phyloP scores from a whole-genome alignment of 202 grass and related monocot species.

The Panicum virgatum region DNA sequence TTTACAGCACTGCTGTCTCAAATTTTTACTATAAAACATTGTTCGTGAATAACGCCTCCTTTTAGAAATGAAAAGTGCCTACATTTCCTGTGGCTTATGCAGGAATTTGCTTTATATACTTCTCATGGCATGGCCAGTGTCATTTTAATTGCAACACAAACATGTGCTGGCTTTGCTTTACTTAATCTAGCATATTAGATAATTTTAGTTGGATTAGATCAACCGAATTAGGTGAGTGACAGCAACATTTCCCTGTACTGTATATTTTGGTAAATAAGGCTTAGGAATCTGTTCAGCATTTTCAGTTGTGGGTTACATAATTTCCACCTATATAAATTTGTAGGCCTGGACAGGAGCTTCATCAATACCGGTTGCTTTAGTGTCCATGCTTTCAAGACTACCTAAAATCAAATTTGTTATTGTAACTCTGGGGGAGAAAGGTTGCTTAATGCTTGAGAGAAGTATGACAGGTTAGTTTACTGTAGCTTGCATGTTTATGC shows the following conservation, averaged over 20 bases:
- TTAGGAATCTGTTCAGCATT: too few species aligned
- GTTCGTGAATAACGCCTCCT: neutral
- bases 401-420: constrained; percentile 90
- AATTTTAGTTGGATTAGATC: too few species aligned
- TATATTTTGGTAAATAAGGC: too few species aligned
- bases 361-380: constrained; percentile 63
- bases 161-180: neutral
- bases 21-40: neutral
- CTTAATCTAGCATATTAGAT: neutral
- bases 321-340: constrained; percentile 24
- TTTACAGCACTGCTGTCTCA: too few species aligned
- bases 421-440: constrained; percentile 76
- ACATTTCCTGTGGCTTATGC: neutral
- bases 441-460: constrained; percentile 92
- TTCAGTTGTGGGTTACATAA: neutral
- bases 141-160: neutral
- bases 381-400: constrained; percentile 77
- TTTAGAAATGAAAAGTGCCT: neutral
- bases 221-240: too few species aligned
- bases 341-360: constrained; percentile 81
- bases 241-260: too few species aligned
- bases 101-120: constrained; percentile 4
- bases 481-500: neutral
- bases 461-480: constrained; percentile 60
- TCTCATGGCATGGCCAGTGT: neutral